phyloP scores from a whole-genome alignment of 352 stramenopile genomes.

The Globisporangium recalcitrans region DNA sequence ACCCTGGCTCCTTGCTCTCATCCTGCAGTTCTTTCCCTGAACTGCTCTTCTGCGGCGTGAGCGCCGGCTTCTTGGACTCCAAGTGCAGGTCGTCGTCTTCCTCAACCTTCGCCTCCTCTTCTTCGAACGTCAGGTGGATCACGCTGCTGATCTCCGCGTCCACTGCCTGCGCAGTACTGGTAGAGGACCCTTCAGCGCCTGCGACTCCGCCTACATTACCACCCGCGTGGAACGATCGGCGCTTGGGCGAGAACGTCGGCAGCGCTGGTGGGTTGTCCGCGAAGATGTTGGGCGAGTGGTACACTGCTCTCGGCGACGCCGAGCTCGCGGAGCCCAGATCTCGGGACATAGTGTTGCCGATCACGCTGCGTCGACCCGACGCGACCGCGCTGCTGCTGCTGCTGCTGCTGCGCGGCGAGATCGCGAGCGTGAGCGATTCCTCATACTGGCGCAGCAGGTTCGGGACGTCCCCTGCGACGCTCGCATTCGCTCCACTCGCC shows the following conservation, averaged over 20 bases:
- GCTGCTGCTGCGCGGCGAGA: conserved; percentile 19
- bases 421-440: conserved; percentile 34
- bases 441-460: conserved; percentile 48
- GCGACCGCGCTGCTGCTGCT: not conserved
- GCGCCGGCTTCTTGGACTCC: conserved; percentile 13
- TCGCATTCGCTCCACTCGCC: not conserved
- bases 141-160: conserved; percentile 24
- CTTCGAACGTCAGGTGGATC: conserved; percentile 25
- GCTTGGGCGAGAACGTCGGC: conserved; percentile 53
- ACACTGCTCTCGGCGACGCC: conserved; percentile 49
- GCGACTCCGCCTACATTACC: not conserved
- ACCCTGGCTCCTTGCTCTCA: conserved; percentile 5
- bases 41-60: conserved; percentile 2
- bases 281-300: conserved; percentile 57
- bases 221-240: conserved; percentile 25
- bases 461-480: conserved; percentile 4
- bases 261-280: conserved; percentile 32
- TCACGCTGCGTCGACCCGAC: conserved; percentile 5
- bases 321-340: not conserved
- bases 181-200: not conserved
- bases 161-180: conserved; percentile 13
- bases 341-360: not conserved
- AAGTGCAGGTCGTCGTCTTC: conserved; percentile 22
- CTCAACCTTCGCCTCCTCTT: conserved; percentile 32
- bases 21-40: conserved; percentile 15